phyloP scores from a whole-genome alignment of 441 rosid genomes.

The Adansonia madagascariensis region DNA sequence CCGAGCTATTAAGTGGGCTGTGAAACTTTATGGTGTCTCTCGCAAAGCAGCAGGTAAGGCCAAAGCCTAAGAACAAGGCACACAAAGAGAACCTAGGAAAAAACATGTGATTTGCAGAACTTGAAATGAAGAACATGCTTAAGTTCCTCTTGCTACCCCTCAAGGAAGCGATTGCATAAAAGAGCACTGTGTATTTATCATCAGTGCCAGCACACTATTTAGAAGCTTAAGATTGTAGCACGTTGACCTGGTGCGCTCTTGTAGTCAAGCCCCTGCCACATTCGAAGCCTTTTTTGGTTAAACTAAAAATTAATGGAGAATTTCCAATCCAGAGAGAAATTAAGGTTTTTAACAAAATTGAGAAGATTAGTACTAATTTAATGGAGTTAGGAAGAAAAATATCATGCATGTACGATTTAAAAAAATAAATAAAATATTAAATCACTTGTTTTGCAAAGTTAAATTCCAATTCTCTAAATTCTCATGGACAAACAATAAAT shows the following conservation, averaged over 20 bases:
- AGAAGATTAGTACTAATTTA: not conserved
- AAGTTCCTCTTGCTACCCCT: not conserved
- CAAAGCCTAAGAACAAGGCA: not conserved
- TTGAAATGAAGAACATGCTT: not conserved
- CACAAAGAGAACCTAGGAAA: not conserved
- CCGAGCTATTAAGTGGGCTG: constrained; percentile 35
- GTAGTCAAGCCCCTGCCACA: not conserved
- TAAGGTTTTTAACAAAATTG: not conserved
- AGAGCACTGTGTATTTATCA: not conserved
- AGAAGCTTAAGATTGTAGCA: not conserved
- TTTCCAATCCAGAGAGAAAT: not conserved
- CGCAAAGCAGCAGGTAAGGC: constrained; percentile 20
- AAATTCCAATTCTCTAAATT: not conserved
- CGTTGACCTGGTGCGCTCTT: not conserved
- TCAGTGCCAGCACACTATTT: not conserved
- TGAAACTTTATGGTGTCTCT: constrained; percentile 11
- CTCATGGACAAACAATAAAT: not conserved
- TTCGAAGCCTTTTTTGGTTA: not conserved
- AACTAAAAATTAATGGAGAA: not conserved
- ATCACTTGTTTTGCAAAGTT: not conserved
- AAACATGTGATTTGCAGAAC: constrained; percentile 9
- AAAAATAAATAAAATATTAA: not conserved
- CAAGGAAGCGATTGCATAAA: not conserved
- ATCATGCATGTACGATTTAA: not conserved
- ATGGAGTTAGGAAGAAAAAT: not conserved